These are phyloP conservation scores for Myriosclerotinia duriaeana DNA, from an alignment of 2,329 filamentous ascomycete genomes.

Conservation along the genomic window DNA sequence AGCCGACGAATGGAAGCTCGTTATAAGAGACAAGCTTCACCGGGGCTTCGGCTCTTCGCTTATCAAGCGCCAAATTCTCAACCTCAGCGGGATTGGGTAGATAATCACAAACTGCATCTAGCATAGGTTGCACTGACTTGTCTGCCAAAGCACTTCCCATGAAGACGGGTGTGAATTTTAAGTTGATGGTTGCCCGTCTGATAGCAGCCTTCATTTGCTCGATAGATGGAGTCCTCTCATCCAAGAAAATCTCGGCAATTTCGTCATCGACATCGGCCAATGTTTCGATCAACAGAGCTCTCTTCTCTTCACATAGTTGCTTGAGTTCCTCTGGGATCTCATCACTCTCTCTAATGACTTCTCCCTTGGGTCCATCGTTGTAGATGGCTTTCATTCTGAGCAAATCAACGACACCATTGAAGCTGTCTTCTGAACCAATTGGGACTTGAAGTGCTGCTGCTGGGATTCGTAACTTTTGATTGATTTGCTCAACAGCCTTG, in stretches of 20 bases:
- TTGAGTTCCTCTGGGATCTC: constrained; percentile 80
- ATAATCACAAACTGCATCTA: constrained; percentile 95
- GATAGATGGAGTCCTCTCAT: constrained; percentile 75
- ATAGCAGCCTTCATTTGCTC: constrained; percentile 91
- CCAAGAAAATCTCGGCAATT: constrained; percentile 91
- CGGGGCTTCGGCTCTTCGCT: constrained; percentile 70
- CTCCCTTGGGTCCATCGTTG: constrained; percentile 81
- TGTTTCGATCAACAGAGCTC: constrained; percentile 85
- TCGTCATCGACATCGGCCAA: constrained; percentile 97
- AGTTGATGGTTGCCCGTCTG: constrained; percentile 79
- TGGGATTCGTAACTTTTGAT: constrained; percentile 87
- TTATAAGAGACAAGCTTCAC: constrained; percentile 93
- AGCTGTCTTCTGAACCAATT: constrained; percentile 88
- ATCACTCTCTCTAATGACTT: constrained; percentile 71
- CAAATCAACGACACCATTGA: constrained; percentile 88
- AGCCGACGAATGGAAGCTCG: constrained; percentile 86
- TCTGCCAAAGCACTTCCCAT: constrained; percentile 96
- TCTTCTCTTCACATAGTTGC: constrained; percentile 76
- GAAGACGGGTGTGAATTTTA: constrained; percentile 91
- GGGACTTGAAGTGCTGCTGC: constrained; percentile 94
- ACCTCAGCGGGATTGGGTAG: constrained; percentile 90
- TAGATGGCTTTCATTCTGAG: constrained; percentile 92
- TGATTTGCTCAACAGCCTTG: constrained; percentile 97
- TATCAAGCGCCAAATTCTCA: constrained; percentile 85
- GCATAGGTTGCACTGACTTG: constrained; percentile 93